phyloP scores from a whole-genome alignment of 1,284 basidiomycete species.

The Leucoagaricus sp. region DNA sequence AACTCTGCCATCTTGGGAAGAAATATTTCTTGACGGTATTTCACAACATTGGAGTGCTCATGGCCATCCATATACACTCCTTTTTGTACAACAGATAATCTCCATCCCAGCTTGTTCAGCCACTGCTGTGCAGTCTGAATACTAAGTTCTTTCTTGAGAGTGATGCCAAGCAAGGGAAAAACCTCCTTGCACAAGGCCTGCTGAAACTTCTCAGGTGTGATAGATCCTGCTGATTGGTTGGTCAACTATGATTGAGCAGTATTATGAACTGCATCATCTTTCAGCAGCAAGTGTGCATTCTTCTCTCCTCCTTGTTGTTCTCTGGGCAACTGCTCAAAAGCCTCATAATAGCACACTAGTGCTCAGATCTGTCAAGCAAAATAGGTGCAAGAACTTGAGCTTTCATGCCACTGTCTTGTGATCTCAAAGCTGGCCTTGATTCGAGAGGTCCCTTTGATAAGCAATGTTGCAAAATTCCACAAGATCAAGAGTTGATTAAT shows the following conservation, averaged over 20 bases:
- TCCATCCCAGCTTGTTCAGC: slow-evolving; percentile 17
- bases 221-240: too few species aligned
- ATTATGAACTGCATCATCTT: slow-evolving; percentile 10
- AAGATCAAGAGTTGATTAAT: slow-evolving; percentile 37
- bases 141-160: slow-evolving; percentile 13
- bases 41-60: slow-evolving; percentile 15
- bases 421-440: slow-evolving; percentile 33
- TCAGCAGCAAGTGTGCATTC: slow-evolving; percentile 6
- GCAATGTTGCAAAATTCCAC: too few species aligned
- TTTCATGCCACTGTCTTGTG: too few species aligned
- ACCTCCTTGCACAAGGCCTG: too few species aligned
- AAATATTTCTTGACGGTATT: slow-evolving; percentile 12
- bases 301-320: slow-evolving; percentile 13
- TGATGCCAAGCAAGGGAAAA: slow-evolving; percentile 11
- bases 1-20: slow-evolving; percentile 33
- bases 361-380: slow-evolving; percentile 27
- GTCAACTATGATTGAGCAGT: slow-evolving; percentile 5
- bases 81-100: slow-evolving; percentile 8
- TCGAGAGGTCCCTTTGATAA: slow-evolving; percentile 27
- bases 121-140: slow-evolving; percentile 13
- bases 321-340: slow-evolving; percentile 29
- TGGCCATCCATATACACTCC: slow-evolving; percentile 21
- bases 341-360: slow-evolving; percentile 39
- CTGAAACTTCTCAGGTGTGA: too few species aligned
- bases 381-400: too few species aligned